Evolutionary conservation across 2,329 filamentous ascomycete species (phyloP), one percentile per base, ranked within the genome.

Genomic region (Conoideocrella luteorostrata): DNA sequence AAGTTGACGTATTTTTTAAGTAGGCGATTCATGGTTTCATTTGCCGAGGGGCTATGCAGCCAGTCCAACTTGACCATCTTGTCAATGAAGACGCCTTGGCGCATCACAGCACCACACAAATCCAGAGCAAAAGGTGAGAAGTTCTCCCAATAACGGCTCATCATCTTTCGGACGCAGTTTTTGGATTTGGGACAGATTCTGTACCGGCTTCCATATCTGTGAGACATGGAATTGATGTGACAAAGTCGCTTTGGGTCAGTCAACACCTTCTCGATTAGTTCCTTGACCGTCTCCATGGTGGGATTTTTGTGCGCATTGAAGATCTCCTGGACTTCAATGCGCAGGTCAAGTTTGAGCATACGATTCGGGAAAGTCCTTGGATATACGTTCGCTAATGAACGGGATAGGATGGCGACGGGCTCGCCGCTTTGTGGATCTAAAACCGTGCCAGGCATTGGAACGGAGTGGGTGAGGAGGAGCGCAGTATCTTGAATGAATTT

Each of bases 1-100:
- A 87, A 89, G 4, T 81, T 74, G 3, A 63, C 38, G 54, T 87
- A 87, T 57, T 86, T 89, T 3, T 55, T 56, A 4, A 87, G 65
- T 1, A 88, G 68, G 0, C 85, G 74, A 0, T 58, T 50, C 76
- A 86, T 86, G 0, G 84, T 90, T 1, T 72, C 65, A 3, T 62
- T 64, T 0, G 81, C 72, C 0, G 79, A 69, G 0, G 86, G 85
- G 21, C 81, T 85, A 59, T 87, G 86, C 2, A 90, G 67, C 86
- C 86, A 91, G 62, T 88, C 84, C 37, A 90, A 78, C 51, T 75
- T 71, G 51, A 77, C 72, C 85, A 91, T 90, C 66, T 91, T 87
- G 46, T 81, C 77, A 3, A 80, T 65, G 52, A 86, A 87, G 37
- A 74, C 67, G 15, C 78, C 75, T 56, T 88, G 84, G 0, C 84